phyloP scores from a whole-genome alignment of 371 early-diverging fungal genomes.

The Circinella minor region DNA sequence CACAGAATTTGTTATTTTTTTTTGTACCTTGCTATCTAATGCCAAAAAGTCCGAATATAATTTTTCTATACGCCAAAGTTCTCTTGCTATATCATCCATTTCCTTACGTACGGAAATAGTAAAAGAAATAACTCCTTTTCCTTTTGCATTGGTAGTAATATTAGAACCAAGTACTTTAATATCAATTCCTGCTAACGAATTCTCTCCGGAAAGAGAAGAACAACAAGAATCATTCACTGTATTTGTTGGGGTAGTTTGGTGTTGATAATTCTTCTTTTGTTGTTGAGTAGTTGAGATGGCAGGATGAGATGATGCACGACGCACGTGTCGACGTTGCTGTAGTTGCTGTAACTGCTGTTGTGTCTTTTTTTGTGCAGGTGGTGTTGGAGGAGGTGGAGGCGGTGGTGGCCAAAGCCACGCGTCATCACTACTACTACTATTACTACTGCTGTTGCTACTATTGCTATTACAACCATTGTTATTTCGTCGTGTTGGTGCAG shows the following conservation, averaged over 20 bases:
- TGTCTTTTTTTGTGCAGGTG: conserved; percentile 1
- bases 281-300: conserved; percentile 10
- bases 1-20: no score
- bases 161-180: conserved; percentile 70
- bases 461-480: conserved; percentile 12
- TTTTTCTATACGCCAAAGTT: conserved; percentile 85
- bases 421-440: not conserved
- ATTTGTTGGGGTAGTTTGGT: not conserved
- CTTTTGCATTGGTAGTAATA: conserved; percentile 70
- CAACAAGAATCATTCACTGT: no score
- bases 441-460: conserved; percentile 9
- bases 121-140: conserved; percentile 70
- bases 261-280: not conserved
- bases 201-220: not conserved
- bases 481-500: conserved; percentile 2
- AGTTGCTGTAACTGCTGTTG: conserved; percentile 10
- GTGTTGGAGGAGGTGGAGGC: conserved; percentile 12
- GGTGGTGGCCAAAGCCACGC: conserved; percentile 16
- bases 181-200: conserved; percentile 15
- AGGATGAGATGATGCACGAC: conserved; percentile 19
- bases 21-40: conserved; percentile 69
- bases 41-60: conserved; percentile 78
- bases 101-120: conserved; percentile 46
- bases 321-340: conserved; percentile 16
- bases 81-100: conserved; percentile 30